Base-by-base conservation (phyloP, 192 early-diverging fungal genomes). In the Linderina pennispora region DNA sequence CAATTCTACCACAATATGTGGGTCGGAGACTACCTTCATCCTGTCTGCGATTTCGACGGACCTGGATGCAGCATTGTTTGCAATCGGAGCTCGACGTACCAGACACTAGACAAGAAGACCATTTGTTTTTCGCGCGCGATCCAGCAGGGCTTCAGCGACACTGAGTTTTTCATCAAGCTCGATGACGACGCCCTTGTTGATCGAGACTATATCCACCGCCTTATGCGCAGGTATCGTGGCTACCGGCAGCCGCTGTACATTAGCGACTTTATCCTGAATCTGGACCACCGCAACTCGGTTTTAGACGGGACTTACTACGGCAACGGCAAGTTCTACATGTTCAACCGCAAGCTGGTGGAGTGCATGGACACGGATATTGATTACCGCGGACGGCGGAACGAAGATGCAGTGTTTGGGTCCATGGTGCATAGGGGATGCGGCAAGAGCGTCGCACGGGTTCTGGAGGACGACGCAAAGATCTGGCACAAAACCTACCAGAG, bases 301-400 rank as follows among this genome's bases (percentile, higher is more conserved):
- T 20, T 47, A 1, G 22, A 48, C 14, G 46, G 46, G 15, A 39
- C 24, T 1, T 7, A 11, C 1, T 48, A 39, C 16, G 46, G 46
- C 19, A 39, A 48, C 23, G 46, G 46, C 36, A 48, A 48, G 24
- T 48, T 48, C 24, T 48, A 48, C 46, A 48, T 48, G 46, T 48
- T 48, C 18, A 48, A 48, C 33, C 34, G 36, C 6, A 48, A 39
- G 23, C 36, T 48, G 21, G 21, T 48, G 2, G 36, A 48, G 17
- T 48, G 46, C 36, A 7, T 48, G 1, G 36, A 18, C 23, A 25
- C 22, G 15, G 23, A 5, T 15, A 25, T 48, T 23, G 20, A 35
- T 10, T 48, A 48, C 24, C 11, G 1, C 4, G 46, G 46, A 0
- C 18, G 13, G 11, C 22, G 46, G 3, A 48, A 48, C 21, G 46